Conservation (phyloP, 805 yeast species). For the Metschnikowia picachoensis region DNA sequence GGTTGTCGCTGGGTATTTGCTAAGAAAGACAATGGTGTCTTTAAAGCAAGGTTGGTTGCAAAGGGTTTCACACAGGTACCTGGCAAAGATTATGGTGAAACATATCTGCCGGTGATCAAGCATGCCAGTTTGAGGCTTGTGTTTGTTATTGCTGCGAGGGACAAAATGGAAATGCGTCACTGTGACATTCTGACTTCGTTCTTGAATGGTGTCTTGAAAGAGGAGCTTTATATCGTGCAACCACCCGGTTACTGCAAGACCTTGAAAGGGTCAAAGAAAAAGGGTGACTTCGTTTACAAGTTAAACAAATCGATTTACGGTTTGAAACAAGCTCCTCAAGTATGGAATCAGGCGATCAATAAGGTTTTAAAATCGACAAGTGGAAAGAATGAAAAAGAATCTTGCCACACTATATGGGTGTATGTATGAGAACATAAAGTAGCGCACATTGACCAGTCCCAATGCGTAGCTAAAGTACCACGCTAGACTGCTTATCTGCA, state of each 20-base stretch:
- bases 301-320: not conserved
- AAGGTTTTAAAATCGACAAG: not conserved
- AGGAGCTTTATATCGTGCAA: not conserved
- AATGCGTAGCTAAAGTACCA: too few relatives aligned
- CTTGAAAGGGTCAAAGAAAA: not conserved
- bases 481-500: too few relatives aligned
- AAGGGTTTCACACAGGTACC: slow-evolving; percentile 1
- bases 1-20: not conserved
- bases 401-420: too few relatives aligned
- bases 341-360: not conserved
- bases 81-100: slow-evolving; percentile 1
- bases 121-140: not conserved
- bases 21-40: not conserved
- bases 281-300: not conserved
- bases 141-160: not conserved
- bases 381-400: too few relatives aligned
- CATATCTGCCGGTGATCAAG: slow-evolving; percentile 3
- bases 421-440: too few relatives aligned
- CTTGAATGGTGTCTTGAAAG: not conserved
- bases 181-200: not conserved
- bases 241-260: not conserved
- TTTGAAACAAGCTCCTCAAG: slow-evolving; percentile 1
- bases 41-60: not conserved
- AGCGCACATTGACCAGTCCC: too few relatives aligned
- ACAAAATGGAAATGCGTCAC: not conserved